These are phyloP conservation scores for Brassica carinata DNA, from an alignment of 345 rosid species.

Conservation along the genomic window DNA sequence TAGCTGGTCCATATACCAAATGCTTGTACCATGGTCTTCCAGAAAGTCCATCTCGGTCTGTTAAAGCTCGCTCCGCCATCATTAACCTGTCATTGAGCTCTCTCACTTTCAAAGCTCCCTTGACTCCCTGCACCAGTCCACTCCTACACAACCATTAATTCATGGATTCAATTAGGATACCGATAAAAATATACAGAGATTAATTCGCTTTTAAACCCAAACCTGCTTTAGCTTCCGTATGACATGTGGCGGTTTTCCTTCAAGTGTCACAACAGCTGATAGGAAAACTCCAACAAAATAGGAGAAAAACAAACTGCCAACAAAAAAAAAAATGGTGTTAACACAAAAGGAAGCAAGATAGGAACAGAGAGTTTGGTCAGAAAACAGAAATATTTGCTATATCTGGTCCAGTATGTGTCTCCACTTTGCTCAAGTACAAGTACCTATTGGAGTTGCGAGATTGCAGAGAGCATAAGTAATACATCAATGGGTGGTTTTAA, in stretches of 20 bases:
- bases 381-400: too few species aligned
- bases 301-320: constrained; percentile 86
- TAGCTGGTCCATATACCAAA: constrained; percentile 76
- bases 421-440: too few species aligned
- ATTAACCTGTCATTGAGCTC: constrained; percentile 75
- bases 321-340: neutral
- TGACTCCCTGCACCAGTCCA: neutral
- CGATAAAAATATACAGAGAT: neutral
- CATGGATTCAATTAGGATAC: constrained; percentile 13
- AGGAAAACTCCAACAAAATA: constrained; percentile 78
- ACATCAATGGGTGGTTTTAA: too few species aligned
- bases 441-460: too few species aligned
- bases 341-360: too few species aligned
- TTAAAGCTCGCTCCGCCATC: constrained; percentile 81
- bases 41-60: constrained; percentile 72
- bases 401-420: too few species aligned
- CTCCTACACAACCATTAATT: constrained; percentile 51
- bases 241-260: constrained; percentile 83
- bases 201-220: neutral
- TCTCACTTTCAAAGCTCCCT: constrained; percentile 43
- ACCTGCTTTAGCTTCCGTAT: constrained; percentile 92
- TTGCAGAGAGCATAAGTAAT: too few species aligned
- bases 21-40: constrained; percentile 75
- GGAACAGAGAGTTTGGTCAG: too few species aligned
- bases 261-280: constrained; percentile 71